Evolutionary conservation across 2,329 filamentous ascomycete genomes (phyloP), one percentile per base, ranked within the genome.

Genomic region (Aurifilum marmelostoma): DNA sequence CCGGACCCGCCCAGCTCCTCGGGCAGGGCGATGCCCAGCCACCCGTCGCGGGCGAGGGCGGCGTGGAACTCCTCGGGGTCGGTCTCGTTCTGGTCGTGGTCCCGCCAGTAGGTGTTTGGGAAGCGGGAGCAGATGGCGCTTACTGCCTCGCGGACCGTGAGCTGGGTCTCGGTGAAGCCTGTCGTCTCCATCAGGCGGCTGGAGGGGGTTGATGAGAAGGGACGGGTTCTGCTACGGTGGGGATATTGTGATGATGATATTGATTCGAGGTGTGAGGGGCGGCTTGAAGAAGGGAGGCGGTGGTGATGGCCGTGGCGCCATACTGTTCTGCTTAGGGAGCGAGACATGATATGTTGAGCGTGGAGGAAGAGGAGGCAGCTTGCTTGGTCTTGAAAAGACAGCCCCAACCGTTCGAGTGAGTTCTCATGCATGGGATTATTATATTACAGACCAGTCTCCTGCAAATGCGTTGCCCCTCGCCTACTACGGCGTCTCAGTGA

Each of bases 1-100:
- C 91, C 92, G 1, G 91, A 86, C 0, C 92, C 93, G 3, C 93
- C 92, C 0, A 93, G 84, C 0, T 87, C 83, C 76, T 94, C 91
- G 0, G 92, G 92, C 3, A 96, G 80, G 0, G 92, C 92, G 73
- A 95, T 94, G 2, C 92, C 92, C 54, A 96, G 85, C 91, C 92
- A 96, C 8, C 93, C 92, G 72, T 89, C 91, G 67, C 87, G 87
- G 9, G 92, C 90, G 11, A 96, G 79, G 0, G 91, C 91, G 0
- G 89, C 87, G 76, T 96, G 92, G 54, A 97, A 89, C 47, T 93
- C 91, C 64, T 87, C 85, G 0, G 92, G 93, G 76, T 95, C 91
- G 69, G 87, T 83, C 72, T 89, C 89, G 6, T 84, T 84, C 72
- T 92, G 87, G 76, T 96, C 92, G 72, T 83, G 89, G 66, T 91